A percentile compares a stretch with the other conserved stretches of the same genome.
These are phyloP conservation scores for Umbelopsis sp. DNA, from an alignment of 192 early-diverging fungal species.

Conservation along the genomic window DNA sequence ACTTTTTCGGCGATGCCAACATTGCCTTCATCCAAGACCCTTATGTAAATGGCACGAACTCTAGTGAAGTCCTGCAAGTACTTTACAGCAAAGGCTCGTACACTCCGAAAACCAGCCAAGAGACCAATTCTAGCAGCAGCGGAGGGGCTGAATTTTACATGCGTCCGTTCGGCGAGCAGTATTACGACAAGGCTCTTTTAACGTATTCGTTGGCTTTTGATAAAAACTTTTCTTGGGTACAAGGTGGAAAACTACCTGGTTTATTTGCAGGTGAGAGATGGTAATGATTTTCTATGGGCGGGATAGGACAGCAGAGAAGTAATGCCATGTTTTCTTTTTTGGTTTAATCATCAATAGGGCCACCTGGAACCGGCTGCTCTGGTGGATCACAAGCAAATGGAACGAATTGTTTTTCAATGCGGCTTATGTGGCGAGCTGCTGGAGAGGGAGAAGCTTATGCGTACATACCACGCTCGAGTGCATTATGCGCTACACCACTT, in stretches of 20 bases:
- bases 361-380: constrained; percentile 44
- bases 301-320: too few species aligned
- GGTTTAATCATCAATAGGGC: constrained; percentile 5
- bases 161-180: constrained; percentile 39
- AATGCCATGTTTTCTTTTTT: not conserved
- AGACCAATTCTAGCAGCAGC: not conserved
- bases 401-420: constrained; percentile 49
- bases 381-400: constrained; percentile 51
- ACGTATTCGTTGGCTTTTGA: constrained; percentile 52
- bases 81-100: constrained; percentile 50
- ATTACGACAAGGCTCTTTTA: constrained; percentile 46
- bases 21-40: constrained; percentile 47
- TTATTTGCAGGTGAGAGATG: constrained; percentile 40
- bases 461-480: constrained; percentile 47
- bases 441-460: constrained; percentile 43
- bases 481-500: constrained; percentile 35
- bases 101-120: constrained; percentile 33
- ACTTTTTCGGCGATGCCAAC: constrained; percentile 39
- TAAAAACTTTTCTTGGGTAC: constrained; percentile 45
- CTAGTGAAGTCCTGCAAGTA: constrained; percentile 38
- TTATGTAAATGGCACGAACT: constrained; percentile 18
- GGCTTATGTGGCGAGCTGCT: constrained; percentile 51
- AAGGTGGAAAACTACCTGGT: constrained; percentile 55
- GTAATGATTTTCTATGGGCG: not conserved
- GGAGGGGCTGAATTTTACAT: constrained; percentile 54